Conservation (phyloP, 75 land plant species). For the Pinus tabuliformis region DNA sequence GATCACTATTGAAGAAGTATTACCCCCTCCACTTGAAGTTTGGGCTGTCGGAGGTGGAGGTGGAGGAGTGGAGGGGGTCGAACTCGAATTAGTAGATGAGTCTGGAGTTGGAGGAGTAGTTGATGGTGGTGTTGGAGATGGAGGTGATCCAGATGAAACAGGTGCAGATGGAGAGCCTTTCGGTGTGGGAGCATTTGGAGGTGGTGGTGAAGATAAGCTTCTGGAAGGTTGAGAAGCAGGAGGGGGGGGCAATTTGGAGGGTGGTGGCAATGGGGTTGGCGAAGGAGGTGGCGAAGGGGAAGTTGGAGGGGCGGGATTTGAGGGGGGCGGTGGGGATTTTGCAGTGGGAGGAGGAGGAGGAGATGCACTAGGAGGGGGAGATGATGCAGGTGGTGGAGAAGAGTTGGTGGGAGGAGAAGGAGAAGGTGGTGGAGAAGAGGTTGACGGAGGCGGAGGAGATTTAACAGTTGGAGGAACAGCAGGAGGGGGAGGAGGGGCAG, state of each 20-base stretch:
- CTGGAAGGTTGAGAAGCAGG: neutral
- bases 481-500: neutral
- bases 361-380: neutral
- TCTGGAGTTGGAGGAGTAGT: neutral
- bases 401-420: neutral
- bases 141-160: conserved; percentile 4
- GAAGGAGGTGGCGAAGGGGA: neutral
- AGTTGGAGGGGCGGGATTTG: no score
- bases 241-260: neutral
- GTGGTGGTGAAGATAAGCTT: neutral
- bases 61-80: neutral
- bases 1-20: neutral
- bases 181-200: neutral
- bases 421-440: neutral
- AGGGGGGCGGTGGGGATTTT: no score
- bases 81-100: neutral
- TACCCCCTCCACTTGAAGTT: neutral
- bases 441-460: neutral
- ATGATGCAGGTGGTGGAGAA: neutral
- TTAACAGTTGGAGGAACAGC: neutral
- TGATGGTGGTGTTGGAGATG: neutral
- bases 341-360: neutral
- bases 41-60: neutral
- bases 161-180: neutral
- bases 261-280: neutral